Evolutionary conservation across 768 basidiomycete species (phyloP).

Genomic region (Omphalotus guepiniiformis): DNA sequence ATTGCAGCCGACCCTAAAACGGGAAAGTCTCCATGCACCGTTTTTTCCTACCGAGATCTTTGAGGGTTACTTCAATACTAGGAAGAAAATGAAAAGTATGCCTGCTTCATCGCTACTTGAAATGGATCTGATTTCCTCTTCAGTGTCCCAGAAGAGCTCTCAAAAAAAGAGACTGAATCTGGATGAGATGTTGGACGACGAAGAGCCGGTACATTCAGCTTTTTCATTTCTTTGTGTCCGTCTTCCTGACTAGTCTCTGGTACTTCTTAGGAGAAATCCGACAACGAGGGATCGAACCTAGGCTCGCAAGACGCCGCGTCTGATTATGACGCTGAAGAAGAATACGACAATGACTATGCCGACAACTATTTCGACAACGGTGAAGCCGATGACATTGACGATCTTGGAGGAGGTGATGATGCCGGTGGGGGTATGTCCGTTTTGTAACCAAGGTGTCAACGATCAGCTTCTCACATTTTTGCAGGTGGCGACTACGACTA

Average conservation of each 20-base stretch:
- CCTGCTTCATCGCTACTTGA: background rate
- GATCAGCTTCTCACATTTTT: conserved; percentile 3
- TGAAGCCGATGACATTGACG: conserved; percentile 76
- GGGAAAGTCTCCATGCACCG: conserved; percentile 63
- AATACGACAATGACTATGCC: conserved; percentile 89
- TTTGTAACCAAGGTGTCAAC: background rate
- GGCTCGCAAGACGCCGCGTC: conserved; percentile 57
- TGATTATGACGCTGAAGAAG: conserved; percentile 86
- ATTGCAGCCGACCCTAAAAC: conserved; percentile 63
- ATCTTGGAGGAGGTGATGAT: conserved; percentile 67
- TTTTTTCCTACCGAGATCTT: conserved; percentile 79
- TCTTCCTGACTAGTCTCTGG: background rate
- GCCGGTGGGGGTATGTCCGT: conserved; percentile 45
- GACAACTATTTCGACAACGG: conserved; percentile 92
- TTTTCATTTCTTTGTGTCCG: background rate
- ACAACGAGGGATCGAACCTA: conserved; percentile 47
- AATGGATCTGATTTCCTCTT: conserved; percentile 10
- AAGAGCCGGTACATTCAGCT: conserved; percentile 44
- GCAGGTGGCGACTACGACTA: conserved; percentile 19
- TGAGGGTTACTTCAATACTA: conserved; percentile 76
- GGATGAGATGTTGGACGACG: conserved; percentile 65
- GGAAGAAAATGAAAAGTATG: conserved; percentile 54
- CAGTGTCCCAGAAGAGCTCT: conserved; percentile 21
- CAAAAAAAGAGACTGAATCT: conserved; percentile 49
- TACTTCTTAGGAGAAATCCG: conserved; percentile 60